phyloP scores from a whole-genome alignment of 202 grass and related monocot genomes.

The Musa balbisiana region DNA sequence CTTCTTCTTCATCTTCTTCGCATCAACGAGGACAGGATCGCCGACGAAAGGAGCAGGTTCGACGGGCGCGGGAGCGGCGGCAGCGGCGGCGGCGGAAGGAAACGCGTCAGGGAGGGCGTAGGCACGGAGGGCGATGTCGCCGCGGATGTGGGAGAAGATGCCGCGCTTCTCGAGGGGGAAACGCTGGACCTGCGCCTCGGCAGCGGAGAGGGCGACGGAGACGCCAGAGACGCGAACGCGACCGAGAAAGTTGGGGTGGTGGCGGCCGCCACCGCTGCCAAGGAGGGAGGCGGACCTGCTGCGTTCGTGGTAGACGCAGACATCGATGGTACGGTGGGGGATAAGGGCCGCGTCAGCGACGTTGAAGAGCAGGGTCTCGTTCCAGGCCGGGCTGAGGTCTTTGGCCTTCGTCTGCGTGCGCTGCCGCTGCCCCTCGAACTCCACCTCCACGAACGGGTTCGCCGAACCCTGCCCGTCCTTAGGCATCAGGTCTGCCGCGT shows the following conservation, averaged over 20 bases:
- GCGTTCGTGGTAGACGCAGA: constrained; percentile 52
- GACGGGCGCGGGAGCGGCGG: neutral
- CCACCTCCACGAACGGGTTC: constrained; percentile 70
- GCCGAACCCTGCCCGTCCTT: constrained; percentile 55
- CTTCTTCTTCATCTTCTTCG: neutral
- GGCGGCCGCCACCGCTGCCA: constrained; percentile 9
- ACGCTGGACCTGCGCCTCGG: constrained; percentile 35
- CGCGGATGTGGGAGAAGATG: constrained; percentile 61
- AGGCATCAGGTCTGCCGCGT: constrained; percentile 45
- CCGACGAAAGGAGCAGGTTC: neutral
- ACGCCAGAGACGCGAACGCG: constrained; percentile 46
- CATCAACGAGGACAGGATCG: neutral
- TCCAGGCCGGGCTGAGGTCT: constrained; percentile 54
- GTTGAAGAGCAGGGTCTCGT: constrained; percentile 64
- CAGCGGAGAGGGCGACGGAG: constrained; percentile 21
- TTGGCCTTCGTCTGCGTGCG: constrained; percentile 48
- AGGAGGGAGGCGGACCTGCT: neutral
- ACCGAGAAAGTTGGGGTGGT: constrained; percentile 54
- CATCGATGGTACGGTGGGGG: constrained; percentile 29
- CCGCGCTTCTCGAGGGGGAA: constrained; percentile 71
- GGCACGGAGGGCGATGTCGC: constrained; percentile 57
- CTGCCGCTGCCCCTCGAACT: constrained; percentile 63
- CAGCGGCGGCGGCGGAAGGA: neutral
- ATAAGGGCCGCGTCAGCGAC: constrained; percentile 30
- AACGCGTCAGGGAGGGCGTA: constrained; percentile 15